Evolutionary conservation across 768 basidiomycete species (phyloP).

Genomic region (Trametes elegans): DNA sequence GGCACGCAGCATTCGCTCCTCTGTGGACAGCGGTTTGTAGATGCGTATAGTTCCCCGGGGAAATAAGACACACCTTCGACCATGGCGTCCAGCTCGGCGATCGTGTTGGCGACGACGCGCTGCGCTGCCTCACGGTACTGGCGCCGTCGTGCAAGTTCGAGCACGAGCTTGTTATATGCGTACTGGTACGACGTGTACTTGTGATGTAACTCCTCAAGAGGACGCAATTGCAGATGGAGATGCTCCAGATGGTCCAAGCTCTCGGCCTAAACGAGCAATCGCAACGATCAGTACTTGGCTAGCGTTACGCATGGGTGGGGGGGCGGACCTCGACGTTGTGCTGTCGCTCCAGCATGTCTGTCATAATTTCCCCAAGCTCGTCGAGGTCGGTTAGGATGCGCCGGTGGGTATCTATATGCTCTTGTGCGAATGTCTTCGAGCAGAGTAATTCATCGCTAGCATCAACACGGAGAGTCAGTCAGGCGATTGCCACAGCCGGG

Average conservation of each 20-base stretch:
- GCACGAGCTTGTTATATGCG: constrained; percentile 69
- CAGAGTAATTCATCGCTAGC: constrained; percentile 50
- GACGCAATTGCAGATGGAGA: constrained; percentile 59
- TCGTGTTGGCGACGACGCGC: constrained; percentile 64
- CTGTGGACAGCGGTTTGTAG: constrained; percentile 46
- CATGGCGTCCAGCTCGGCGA: constrained; percentile 61
- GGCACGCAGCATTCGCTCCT: constrained; percentile 62
- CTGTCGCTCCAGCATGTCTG: constrained; percentile 70
- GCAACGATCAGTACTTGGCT: background rate
- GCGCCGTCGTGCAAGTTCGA: constrained; percentile 69
- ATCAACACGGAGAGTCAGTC: background rate
- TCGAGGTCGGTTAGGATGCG: constrained; percentile 64
- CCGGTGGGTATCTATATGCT: constrained; percentile 49
- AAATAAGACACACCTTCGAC: constrained; percentile 48
- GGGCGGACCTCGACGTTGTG: constrained; percentile 60
- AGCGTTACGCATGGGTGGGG: background rate
- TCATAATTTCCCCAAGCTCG: constrained; percentile 77
- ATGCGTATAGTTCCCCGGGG: no score
- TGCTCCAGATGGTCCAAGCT: constrained; percentile 51
- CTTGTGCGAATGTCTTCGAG: constrained; percentile 42
- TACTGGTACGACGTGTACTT: constrained; percentile 68
- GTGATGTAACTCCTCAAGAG: constrained; percentile 62
- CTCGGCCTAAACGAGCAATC: constrained; percentile 38
- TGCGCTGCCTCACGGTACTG: constrained; percentile 67
- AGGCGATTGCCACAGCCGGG: no score